Conservation (phyloP, 2,329 filamentous ascomycete species). For the Colletotrichum musae region DNA sequence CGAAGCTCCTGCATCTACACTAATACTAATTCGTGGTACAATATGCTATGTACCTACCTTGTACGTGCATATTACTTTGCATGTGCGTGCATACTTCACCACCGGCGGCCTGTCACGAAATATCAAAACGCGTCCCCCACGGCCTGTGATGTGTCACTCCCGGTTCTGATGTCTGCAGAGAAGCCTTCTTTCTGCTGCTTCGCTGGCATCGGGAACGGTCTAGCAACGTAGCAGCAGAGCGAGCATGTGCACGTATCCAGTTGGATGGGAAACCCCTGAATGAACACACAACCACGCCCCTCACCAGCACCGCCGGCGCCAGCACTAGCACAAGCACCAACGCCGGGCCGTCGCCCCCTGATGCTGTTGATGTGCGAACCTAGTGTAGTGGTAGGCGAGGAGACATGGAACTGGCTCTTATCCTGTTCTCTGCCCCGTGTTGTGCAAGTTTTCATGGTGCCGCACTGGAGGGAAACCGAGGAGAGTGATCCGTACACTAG, state of each 20-base stretch:
- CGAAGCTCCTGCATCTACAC: not conserved
- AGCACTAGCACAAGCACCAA: too few relatives aligned
- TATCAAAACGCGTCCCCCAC: slow-evolving; percentile 21
- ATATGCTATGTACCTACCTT: not conserved
- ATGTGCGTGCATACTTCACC: not conserved
- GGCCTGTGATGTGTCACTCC: not conserved
- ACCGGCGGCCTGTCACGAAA: not conserved
- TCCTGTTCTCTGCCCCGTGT: too few relatives aligned
- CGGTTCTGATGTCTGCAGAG: not conserved
- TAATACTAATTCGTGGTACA: not conserved
- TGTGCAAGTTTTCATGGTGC: too few relatives aligned
- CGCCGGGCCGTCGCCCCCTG: too few relatives aligned
- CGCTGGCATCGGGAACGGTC: slow-evolving; percentile 30
- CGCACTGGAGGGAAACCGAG: too few relatives aligned
- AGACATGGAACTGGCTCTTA: too few relatives aligned
- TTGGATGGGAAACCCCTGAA: slow-evolving; percentile 36
- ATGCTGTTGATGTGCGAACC: too few relatives aligned
- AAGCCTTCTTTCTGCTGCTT: not conserved
- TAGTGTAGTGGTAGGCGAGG: too few relatives aligned
- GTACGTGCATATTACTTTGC: slow-evolving; percentile 3
- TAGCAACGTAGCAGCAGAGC: slow-evolving; percentile 15
- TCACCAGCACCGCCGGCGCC: slow-evolving; percentile 1
- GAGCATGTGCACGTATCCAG: slow-evolving; percentile 34
- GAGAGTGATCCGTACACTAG: too few relatives aligned
- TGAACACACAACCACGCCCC: slow-evolving; percentile 12